Evolutionary conservation across 2,329 filamentous ascomycete genomes (phyloP), one percentile per base, ranked within the genome.

Genomic region (Aureobasidium melanogenum): DNA sequence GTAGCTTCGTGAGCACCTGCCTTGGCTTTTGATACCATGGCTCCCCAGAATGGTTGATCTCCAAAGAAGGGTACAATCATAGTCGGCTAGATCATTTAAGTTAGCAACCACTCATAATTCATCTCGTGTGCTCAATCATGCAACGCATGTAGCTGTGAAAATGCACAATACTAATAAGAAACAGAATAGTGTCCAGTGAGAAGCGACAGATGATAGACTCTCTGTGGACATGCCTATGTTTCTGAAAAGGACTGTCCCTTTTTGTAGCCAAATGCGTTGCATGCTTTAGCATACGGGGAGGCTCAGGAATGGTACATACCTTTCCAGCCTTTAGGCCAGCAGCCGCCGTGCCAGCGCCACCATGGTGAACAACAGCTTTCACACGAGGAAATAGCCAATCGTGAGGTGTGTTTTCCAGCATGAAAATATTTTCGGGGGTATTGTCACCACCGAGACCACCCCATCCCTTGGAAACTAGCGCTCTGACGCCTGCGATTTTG

Each of bases 61-160:
- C 88, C 88, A 65, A 91, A 91, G 73, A 91, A 91, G 0, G 88
- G 88, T 1, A 91, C 85, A 28, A 91, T 82, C 82, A 90, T 87
- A 5, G 86, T 89, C 0, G 88, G 88, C 67, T 52, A 19, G 2
- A 39, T 22, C 34, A 28, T 2, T 6, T 6, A 22, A 38, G 19
- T 52, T 26, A 52, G 50, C 15, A 14, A 15, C 3, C 14, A 24
- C 3, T 24, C 32, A 19, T 5, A 32, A 1, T 32, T 12, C 30
- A 32, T 12, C 28, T 30, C n/a, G n/a, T n/a, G n/a, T n/a, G n/a
- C n/a, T n/a, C n/a, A n/a, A n/a, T n/a, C n/a, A n/a, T n/a, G n/a
- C n/a, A n/a, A n/a, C n/a, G n/a, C n/a, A n/a, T n/a, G n/a, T n/a
- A n/a, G n/a, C n/a, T n/a, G n/a, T n/a, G n/a, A n/a, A n/a, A n/a